Conservation (phyloP, 805 yeast species). For the Jamesozyma rosinii region DNA sequence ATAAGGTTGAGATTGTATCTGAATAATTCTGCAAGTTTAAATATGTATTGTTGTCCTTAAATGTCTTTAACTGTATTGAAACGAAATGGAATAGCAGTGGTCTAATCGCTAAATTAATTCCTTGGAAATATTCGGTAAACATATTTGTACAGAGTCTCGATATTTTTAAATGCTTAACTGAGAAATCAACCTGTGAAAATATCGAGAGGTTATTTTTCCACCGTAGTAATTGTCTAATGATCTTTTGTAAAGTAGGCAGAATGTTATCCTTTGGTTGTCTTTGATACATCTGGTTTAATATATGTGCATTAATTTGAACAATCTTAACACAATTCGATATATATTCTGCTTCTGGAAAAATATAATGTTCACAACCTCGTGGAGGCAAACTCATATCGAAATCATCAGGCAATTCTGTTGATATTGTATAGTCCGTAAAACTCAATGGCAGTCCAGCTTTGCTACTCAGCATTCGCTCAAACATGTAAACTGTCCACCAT, state of each 20-base stretch:
- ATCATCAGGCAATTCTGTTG: slow-evolving; percentile 66
- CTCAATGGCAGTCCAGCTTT: slow-evolving; percentile 75
- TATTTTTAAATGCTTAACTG: slow-evolving; percentile 36
- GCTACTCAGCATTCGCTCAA: slow-evolving; percentile 76
- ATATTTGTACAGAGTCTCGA: slow-evolving; percentile 62
- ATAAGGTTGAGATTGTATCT: slow-evolving; percentile 52
- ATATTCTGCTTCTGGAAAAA: slow-evolving; percentile 71
- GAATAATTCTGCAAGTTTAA: slow-evolving; percentile 63
- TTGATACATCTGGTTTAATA: slow-evolving; percentile 59
- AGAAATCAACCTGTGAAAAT: slow-evolving; percentile 55
- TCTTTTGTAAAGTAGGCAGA: slow-evolving; percentile 60
- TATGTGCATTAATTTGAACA: slow-evolving; percentile 69
- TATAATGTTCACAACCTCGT: slow-evolving; percentile 50
- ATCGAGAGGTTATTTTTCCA: slow-evolving; percentile 64
- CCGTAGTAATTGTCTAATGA: slow-evolving; percentile 53
- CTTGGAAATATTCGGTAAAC: slow-evolving; percentile 78
- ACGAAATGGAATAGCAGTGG: slow-evolving; percentile 73
- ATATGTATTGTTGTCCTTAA: slow-evolving; percentile 39
- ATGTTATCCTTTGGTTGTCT: slow-evolving; percentile 70
- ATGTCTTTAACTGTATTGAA: slow-evolving; percentile 49
- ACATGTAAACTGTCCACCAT: slow-evolving; percentile 80
- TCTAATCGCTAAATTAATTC: slow-evolving; percentile 68
- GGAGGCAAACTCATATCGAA: slow-evolving; percentile 59
- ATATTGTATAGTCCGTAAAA: slow-evolving; percentile 72
- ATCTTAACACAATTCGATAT: slow-evolving; percentile 69